These are phyloP conservation scores for Trichophyton mentagrophytes DNA, from an alignment of 2,329 filamentous ascomycete species.

Conservation along the genomic window DNA sequence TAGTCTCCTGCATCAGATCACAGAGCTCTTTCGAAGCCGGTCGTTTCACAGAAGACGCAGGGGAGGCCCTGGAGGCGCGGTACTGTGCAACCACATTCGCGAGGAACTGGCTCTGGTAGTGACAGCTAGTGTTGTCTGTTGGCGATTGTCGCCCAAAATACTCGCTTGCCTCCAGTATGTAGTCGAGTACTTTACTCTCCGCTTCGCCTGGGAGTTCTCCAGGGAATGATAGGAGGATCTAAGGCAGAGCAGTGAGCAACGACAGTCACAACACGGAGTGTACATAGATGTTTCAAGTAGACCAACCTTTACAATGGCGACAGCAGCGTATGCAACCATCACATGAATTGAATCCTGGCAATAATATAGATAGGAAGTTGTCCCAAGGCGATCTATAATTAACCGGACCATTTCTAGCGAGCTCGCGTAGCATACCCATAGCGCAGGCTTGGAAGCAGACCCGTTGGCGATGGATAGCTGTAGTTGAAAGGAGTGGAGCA, in stretches of 20 bases:
- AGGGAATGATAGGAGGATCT: slow-evolving; percentile 15
- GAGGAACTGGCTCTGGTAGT: slow-evolving; percentile 14
- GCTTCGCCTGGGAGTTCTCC: slow-evolving; percentile 11
- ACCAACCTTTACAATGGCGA: slow-evolving; percentile 26
- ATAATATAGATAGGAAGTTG: slow-evolving; percentile 26
- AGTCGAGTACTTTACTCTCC: slow-evolving; percentile 12
- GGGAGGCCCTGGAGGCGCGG: slow-evolving; percentile 10
- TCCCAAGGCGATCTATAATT: slow-evolving; percentile 18
- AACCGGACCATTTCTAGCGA: slow-evolving; percentile 25
- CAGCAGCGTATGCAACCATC: slow-evolving; percentile 33
- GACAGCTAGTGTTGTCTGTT: slow-evolving; percentile 14
- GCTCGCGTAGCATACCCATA: slow-evolving; percentile 17
- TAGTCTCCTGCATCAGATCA: neutral
- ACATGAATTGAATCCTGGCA: slow-evolving; percentile 33
- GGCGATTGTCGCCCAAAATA: slow-evolving; percentile 13
- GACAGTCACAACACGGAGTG: neutral
- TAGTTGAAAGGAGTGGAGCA: slow-evolving; percentile 27
- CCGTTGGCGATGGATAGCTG: slow-evolving; percentile 21
- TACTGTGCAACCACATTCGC: slow-evolving; percentile 15
- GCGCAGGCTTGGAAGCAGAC: slow-evolving; percentile 15
- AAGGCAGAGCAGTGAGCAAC: neutral
- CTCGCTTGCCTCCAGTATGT: slow-evolving; percentile 12
- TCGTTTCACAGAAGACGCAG: slow-evolving; percentile 7
- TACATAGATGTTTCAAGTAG: neutral
- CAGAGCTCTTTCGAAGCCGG: neutral